Base-by-base conservation (phyloP, 2,329 filamentous ascomycete genomes). In the Nemania sp. region DNA sequence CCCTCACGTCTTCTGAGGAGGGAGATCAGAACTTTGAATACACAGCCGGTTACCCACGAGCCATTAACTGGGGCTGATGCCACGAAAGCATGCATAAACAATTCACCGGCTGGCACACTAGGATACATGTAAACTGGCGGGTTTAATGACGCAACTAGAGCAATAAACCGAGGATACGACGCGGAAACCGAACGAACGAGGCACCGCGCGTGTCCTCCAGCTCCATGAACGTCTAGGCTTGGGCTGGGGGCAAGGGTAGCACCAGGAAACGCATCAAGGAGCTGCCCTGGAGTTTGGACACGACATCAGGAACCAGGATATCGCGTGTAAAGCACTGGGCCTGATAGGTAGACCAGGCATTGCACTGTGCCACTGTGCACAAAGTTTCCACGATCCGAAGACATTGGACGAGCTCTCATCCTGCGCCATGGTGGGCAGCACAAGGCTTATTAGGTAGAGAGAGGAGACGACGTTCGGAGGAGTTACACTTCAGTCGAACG, bases 21-120 rank as follows among this genome's bases (percentile, higher is more conserved):
- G 60, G 68, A 59, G 65, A 65, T 57, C 67, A 61, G 18, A 55
- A 62, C 62, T 63, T 69, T 57, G 62, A 69, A 67, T 61, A 67
- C 64, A 69, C 65, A 68, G 59, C 60, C 65, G 68, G 70, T 69
- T 74, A 72, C 69, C 69, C 64, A 73, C 72, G 71, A 74, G 72
- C 69, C 73, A 73, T 72, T 68, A 70, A 74, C 73, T 70, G 69
- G 72, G 71, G 70, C 69, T 71, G 65, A 73, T 72, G 72, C 69
- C 73, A 75, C 73, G 71, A 76, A 77, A 74, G 74, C 77, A 74
- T 80, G 78, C 78, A 80, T 79, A 72, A 72, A 72, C 72, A 74
- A 67, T 71, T 70, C 69, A 73, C 67, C 70, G 67, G 68, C 66
- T 69, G 68, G 63, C 62, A 72, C 71, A 63, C 72, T 74, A 68